Evolutionary conservation across 2,329 filamentous ascomycete species (phyloP).

Genomic region (Diaporthe vaccinii): DNA sequence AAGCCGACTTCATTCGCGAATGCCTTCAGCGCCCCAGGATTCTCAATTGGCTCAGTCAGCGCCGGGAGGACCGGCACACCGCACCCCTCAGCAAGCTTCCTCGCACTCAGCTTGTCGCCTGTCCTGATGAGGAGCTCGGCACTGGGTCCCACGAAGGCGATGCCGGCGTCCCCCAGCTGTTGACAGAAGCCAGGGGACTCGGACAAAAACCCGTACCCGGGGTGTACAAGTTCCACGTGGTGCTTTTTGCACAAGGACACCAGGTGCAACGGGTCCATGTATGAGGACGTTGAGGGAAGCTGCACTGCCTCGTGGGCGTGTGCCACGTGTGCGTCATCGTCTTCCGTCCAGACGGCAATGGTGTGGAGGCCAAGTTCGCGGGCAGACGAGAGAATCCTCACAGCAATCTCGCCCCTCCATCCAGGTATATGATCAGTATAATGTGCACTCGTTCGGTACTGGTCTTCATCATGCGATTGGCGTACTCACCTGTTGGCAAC

Average conservation of each 20-base stretch:
- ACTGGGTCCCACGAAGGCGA: slow-evolving; percentile 33
- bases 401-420: slow-evolving; percentile 69
- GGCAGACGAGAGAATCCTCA: slow-evolving; percentile 71
- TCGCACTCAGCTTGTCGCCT: slow-evolving; percentile 37
- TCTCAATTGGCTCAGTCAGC: background rate
- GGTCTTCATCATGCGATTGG: background rate
- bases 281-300: slow-evolving; percentile 56
- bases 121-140: slow-evolving; percentile 27
- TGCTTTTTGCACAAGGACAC: slow-evolving; percentile 33
- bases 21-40: background rate
- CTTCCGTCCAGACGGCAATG: slow-evolving; percentile 66
- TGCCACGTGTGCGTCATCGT: slow-evolving; percentile 68
- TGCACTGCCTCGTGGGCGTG: slow-evolving; percentile 64
- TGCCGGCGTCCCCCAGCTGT: slow-evolving; percentile 21
- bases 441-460: background rate
- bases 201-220: slow-evolving; percentile 36
- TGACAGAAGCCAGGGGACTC: slow-evolving; percentile 32
- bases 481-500: slow-evolving; percentile 33
- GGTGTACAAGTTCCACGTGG: slow-evolving; percentile 32
- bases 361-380: slow-evolving; percentile 70
- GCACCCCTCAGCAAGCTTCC: slow-evolving; percentile 23
- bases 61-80: slow-evolving; percentile 32
- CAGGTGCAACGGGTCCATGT: slow-evolving; percentile 27
- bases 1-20: slow-evolving; percentile 21
- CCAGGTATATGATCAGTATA: slow-evolving; percentile 50